Percentiles rank a stretch among this genome's conserved stretches.
phyloP scores from a whole-genome alignment of 1,284 basidiomycete genomes.

The Boletus sp. region DNA sequence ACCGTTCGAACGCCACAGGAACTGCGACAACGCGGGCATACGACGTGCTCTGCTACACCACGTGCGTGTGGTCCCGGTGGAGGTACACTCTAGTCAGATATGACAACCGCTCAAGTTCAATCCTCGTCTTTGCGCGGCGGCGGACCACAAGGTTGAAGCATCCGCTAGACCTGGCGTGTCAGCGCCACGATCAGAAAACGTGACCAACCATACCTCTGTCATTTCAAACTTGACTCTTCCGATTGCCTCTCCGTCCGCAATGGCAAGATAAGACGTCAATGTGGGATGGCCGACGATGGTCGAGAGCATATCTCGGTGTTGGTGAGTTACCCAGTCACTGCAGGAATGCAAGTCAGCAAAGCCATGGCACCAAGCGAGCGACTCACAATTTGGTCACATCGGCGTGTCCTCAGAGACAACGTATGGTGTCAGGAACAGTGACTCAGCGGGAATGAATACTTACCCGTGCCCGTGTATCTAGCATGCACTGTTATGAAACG shows the following conservation, averaged over 20 bases:
- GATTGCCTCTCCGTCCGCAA: conserved; percentile 92
- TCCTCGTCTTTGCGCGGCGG: conserved; percentile 94
- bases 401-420: conserved; percentile 70
- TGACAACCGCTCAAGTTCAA: conserved; percentile 18
- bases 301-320: conserved; percentile 92
- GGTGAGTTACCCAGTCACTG: conserved; percentile 98
- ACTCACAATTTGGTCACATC: conserved; percentile 93
- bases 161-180: conserved; percentile 59
- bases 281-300: conserved; percentile 93
- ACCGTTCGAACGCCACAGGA: no score
- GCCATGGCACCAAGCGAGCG: conserved; percentile 2
- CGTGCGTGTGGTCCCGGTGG: not conserved
- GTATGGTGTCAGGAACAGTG: conserved; percentile 11
- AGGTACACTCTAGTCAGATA: not conserved
- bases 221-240: conserved; percentile 95
- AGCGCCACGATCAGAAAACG: conserved; percentile 3
- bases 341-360: conserved; percentile 13
- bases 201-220: conserved; percentile 73
- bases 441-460: conserved; percentile 28
- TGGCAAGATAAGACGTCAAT: conserved; percentile 83
- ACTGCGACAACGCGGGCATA: not conserved
- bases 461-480: conserved; percentile 93
- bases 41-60: not conserved
- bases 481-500: conserved; percentile 74
- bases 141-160: conserved; percentile 98